Percentiles rank a stretch among this genome's conserved stretches.
phyloP scores from a whole-genome alignment of 208 protist genomes.

The Leishmania guyanensis region DNA sequence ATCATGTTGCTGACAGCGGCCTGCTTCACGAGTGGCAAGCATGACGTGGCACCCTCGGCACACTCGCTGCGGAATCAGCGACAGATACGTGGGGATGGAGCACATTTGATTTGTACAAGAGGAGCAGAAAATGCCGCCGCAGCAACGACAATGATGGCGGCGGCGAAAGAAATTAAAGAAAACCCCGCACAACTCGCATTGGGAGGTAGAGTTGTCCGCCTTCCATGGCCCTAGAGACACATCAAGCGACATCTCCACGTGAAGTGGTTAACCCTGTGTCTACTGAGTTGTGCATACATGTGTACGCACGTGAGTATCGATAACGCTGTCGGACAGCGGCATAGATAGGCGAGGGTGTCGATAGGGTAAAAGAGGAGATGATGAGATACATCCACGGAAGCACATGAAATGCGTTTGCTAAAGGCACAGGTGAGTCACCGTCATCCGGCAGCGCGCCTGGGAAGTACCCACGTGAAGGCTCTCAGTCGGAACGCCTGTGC shows the following conservation, averaged over 20 bases:
- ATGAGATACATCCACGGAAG: background rate
- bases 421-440: background rate
- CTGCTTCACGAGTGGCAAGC: constrained; percentile 5
- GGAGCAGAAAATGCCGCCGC: constrained; percentile 51
- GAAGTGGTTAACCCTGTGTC: background rate
- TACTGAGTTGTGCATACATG: background rate
- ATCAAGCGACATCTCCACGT: constrained; percentile 14
- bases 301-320: background rate
- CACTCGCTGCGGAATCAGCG: constrained; percentile 43
- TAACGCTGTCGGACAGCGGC: background rate
- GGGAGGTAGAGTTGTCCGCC: constrained; percentile 17
- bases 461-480: background rate
- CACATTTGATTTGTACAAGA: constrained; percentile 34
- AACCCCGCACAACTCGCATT: constrained; percentile 37
- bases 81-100: constrained; percentile 24
- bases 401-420: background rate
- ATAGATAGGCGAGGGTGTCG: background rate
- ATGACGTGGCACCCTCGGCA: constrained; percentile 35
- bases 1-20: constrained; percentile 10
- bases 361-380: background rate
- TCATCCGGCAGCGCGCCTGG: background rate
- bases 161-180: constrained; percentile 37
- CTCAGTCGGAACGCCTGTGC: background rate
- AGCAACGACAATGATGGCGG: constrained; percentile 44
- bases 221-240: constrained; percentile 35